Percentiles rank a stretch among this genome's conserved stretches.
Conservation (phyloP, 306 rosid species). For the Ziziphus jujuba region DNA sequence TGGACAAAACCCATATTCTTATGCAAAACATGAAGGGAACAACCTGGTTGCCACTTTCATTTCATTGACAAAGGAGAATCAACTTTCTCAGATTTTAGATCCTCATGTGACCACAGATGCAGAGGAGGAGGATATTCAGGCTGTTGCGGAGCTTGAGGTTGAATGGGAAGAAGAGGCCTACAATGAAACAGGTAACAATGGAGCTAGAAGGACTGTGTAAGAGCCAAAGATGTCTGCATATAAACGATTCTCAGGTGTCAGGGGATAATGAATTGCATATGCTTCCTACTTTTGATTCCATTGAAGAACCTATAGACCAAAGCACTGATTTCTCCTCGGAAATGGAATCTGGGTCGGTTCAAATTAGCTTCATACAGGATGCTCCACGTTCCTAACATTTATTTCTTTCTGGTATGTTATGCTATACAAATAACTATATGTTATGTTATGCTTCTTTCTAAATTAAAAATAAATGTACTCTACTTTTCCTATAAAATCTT, state of each 20-base stretch:
- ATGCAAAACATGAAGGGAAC: constrained; percentile 26
- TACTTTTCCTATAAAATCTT: no score
- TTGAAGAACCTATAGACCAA: constrained; percentile 26
- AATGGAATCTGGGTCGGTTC: constrained; percentile 30
- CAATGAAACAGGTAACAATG: constrained; percentile 50
- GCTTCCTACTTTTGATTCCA: no score
- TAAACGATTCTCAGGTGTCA: constrained; percentile 1
- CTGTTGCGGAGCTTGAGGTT: constrained; percentile 51
- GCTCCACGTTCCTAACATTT: no score
- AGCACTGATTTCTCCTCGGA: constrained; percentile 22
- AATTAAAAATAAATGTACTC: no score
- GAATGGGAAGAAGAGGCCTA: constrained; percentile 53
- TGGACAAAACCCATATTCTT: constrained; percentile 42
- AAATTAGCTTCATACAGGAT: no score
- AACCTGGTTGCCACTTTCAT: constrained; percentile 46
- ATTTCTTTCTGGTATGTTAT: no score
- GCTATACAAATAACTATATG: no score
- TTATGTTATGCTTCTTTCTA: no score
- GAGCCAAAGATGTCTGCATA: constrained; percentile 20
- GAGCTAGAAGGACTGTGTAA: constrained; percentile 50
- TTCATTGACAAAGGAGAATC: constrained; percentile 32
- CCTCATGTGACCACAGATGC: constrained; percentile 33
- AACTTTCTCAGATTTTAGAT: constrained; percentile 37
- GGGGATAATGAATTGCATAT: not conserved
- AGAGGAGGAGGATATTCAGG: constrained; percentile 25